A percentile compares a stretch with the other conserved stretches of the same genome.
These are phyloP conservation scores for Radiomyces spectabilis DNA, from an alignment of 192 early-diverging fungal species.

Conservation along the genomic window DNA sequence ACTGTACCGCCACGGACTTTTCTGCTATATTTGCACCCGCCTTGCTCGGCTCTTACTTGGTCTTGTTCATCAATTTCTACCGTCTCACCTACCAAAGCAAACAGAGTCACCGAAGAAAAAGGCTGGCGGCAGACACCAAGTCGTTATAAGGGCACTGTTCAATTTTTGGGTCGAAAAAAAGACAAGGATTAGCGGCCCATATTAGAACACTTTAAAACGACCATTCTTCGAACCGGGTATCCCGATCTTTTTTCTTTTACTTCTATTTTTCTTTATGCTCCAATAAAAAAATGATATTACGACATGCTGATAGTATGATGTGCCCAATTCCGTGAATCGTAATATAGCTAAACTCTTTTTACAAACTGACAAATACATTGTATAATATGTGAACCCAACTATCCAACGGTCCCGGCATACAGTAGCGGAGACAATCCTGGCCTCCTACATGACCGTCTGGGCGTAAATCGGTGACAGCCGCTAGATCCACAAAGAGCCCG, in stretches of 20 bases:
- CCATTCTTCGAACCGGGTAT: no score
- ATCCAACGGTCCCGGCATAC: conserved; percentile 48
- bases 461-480: conserved; percentile 28
- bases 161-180: no score
- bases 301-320: neutral
- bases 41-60: conserved; percentile 71
- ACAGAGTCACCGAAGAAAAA: conserved; percentile 31
- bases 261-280: no score
- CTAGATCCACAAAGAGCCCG: conserved; percentile 44
- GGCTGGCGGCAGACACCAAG: neutral
- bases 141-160: neutral
- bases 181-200: no score
- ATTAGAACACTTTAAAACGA: no score
- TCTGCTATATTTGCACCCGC: conserved; percentile 74
- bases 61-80: conserved; percentile 85
- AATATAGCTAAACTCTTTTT: neutral
- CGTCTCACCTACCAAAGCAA: conserved; percentile 63
- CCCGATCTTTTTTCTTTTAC: no score
- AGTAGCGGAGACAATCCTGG: conserved; percentile 47
- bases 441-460: conserved; percentile 50
- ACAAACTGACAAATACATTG: conserved; percentile 17
- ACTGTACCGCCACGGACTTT: conserved; percentile 64
- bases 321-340: neutral
- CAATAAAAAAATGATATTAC: no score
- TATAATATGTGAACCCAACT: conserved; percentile 31